These are phyloP conservation scores for Dinochytrium kinnereticum DNA, from an alignment of 371 early-diverging fungal genomes.

Conservation along the genomic window DNA sequence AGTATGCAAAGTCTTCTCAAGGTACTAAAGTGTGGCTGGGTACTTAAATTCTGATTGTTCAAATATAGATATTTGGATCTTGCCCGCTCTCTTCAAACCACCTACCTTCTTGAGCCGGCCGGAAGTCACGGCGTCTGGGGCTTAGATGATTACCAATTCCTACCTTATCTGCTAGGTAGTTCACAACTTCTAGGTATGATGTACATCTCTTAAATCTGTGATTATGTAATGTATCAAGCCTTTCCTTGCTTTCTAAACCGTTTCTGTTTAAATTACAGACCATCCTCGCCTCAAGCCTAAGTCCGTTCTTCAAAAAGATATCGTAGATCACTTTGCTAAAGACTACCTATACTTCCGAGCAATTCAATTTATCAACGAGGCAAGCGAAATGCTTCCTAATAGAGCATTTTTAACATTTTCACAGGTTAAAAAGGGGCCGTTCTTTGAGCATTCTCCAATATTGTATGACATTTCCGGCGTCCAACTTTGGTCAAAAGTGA, in stretches of 20 bases:
- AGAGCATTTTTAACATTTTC: background rate
- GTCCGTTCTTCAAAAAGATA: constrained; percentile 82
- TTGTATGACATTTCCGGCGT: constrained; percentile 94
- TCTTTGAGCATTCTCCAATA: constrained; percentile 91
- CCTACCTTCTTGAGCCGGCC: constrained; percentile 98
- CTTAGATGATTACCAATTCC: constrained; percentile 97
- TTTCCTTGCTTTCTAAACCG: too few species aligned
- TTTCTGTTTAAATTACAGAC: constrained; percentile 53
- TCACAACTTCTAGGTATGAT: constrained; percentile 78
- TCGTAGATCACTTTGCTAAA: constrained; percentile 79
- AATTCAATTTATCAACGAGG: constrained; percentile 84
- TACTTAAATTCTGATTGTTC: too few species aligned
- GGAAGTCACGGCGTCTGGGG: constrained; percentile 99
- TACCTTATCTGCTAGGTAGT: constrained; percentile 96
- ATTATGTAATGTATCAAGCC: too few species aligned
- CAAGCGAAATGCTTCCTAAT: constrained; percentile 26
- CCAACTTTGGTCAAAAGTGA: constrained; percentile 92
- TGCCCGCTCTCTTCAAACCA: constrained; percentile 87
- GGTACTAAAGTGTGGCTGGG: constrained; percentile 19
- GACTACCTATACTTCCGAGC: constrained; percentile 95
- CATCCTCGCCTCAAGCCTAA: constrained; percentile 73
- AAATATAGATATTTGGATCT: constrained; percentile 77
- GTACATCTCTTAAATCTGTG: background rate
- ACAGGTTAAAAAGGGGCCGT: constrained; percentile 51
- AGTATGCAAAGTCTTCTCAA: constrained; percentile 82